Base-by-base conservation (phyloP, 345 rosid species). In the Iberis pinnata region DNA sequence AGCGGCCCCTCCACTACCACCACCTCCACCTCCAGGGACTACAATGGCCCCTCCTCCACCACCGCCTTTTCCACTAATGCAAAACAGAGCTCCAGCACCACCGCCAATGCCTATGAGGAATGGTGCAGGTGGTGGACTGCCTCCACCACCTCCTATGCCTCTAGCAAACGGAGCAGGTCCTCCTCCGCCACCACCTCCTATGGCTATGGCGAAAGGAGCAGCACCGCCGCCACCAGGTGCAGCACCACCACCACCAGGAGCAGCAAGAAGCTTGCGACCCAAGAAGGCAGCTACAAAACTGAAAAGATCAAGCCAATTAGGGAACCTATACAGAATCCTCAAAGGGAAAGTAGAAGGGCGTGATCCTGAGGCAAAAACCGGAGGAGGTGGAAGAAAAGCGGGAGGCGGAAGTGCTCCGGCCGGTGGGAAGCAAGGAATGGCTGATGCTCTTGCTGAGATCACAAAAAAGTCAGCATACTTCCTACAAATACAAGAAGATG, bases 391-490 rank as follows among this genome's bases (percentile, higher is more conserved):
- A 22, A 66, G 69, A 65, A 80, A 68, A 31, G 22, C 64, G 9
- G 68, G 56, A n/a, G 67, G 40, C 1, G 56, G 51, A 50, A 46
- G 51, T 12, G 53, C 56, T 43, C 15, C 69, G 0, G 33, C 56
- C 2, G 71, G 80, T 43, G 94, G 85, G 40, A 83, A 88, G 63
- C 88, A 87, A 77, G 96, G 95, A 67, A 81, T 92, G 95, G 95
- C 99, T 27, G 99, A 88, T 73, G 97, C 99, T 32, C 76, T 92
- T 8, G 90, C 95, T 32, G 96, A 92, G 77, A 88, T 83, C 70
- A 86, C 97, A 25, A 88, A 79, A 71, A 83, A 94, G 82, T 93
- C 99, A 18, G 75, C 95, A 14, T 86, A 93, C 75, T 88, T 83
- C 69, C 86, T 67, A 59, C 83, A 93, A 70, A 86, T 93, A 18